phyloP scores from a whole-genome alignment of 306 rosid species.

The Trifolium fragiferum region DNA sequence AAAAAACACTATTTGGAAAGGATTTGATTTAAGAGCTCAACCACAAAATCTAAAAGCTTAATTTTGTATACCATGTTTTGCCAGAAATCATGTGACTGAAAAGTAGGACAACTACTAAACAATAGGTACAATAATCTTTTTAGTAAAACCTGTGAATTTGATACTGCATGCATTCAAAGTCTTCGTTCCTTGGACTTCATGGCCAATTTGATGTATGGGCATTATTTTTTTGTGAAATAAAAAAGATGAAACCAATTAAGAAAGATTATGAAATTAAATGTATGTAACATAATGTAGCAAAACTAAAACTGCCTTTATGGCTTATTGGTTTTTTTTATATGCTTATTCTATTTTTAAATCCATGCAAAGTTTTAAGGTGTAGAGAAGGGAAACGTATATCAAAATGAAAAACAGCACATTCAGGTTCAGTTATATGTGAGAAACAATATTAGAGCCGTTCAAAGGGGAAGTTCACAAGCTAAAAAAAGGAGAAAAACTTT shows the following conservation, averaged over 20 bases:
- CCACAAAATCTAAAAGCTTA: constrained; percentile 38
- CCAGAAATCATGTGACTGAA: constrained; percentile 56
- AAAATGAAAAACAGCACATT: constrained; percentile 34
- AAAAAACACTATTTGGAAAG: constrained; percentile 31
- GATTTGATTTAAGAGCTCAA: constrained; percentile 31
- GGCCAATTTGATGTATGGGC: constrained; percentile 32
- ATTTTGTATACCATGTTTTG: constrained; percentile 3
- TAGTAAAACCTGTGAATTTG: constrained; percentile 53
- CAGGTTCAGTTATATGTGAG: constrained; percentile 2
- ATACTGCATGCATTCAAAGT: constrained; percentile 37
- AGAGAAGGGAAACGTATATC: constrained; percentile 23
- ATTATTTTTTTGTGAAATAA: constrained; percentile 12
- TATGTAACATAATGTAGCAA: constrained; percentile 27
- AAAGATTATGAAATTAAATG: constrained; percentile 18
- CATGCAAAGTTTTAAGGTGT: constrained; percentile 31
- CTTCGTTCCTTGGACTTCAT: constrained; percentile 42
- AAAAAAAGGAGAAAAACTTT: no score
- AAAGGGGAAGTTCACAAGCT: no score
- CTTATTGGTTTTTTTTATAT: neutral
- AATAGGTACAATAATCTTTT: constrained; percentile 17
- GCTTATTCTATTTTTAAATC: neutral
- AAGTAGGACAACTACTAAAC: constrained; percentile 33
- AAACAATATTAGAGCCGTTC: neutral
- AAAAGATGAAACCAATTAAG: constrained; percentile 17
- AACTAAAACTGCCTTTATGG: constrained; percentile 21